phyloP scores from a whole-genome alignment of 352 stramenopile species.

The Globisporangium mamillatum region DNA sequence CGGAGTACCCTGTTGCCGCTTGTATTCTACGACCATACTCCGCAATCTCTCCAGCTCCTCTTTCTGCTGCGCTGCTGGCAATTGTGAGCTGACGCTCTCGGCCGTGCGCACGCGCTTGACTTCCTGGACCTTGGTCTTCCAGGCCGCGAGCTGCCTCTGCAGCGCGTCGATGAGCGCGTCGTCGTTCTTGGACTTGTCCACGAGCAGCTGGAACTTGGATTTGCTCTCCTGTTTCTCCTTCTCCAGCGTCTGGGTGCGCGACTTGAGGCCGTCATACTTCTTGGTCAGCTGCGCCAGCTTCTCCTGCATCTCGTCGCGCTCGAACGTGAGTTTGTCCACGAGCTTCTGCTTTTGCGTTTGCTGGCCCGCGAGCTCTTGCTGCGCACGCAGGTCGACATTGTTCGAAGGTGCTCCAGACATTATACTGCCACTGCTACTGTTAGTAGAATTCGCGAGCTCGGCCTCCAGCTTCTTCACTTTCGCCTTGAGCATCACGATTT shows the following conservation, averaged over 20 bases:
- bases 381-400: constrained; percentile 64
- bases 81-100: constrained; percentile 28
- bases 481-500: constrained; percentile 82
- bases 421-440: background rate
- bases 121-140: constrained; percentile 52
- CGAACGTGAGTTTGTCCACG: constrained; percentile 53
- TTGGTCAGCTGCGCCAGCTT: constrained; percentile 54
- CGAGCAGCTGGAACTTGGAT: constrained; percentile 60
- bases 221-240: constrained; percentile 69
- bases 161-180: constrained; percentile 76
- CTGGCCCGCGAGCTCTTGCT: constrained; percentile 54
- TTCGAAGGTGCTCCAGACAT: background rate
- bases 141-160: constrained; percentile 65
- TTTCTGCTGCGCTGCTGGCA: constrained; percentile 13
- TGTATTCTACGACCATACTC: constrained; percentile 32
- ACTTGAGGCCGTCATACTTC: constrained; percentile 64
- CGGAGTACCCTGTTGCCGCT: constrained; percentile 22
- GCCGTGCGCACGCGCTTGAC: constrained; percentile 66
- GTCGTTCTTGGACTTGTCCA: constrained; percentile 81
- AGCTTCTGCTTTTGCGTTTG: constrained; percentile 58
- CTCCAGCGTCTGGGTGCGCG: constrained; percentile 66
- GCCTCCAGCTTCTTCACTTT: constrained; percentile 77
- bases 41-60: constrained; percentile 55
- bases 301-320: constrained; percentile 59
- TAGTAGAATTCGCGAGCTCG: constrained; percentile 23